A percentile compares a stretch with the other conserved stretches of the same genome.
Evolutionary conservation across 2,329 filamentous ascomycete species (phyloP).

Genomic region (Scytalidium lignicola): DNA sequence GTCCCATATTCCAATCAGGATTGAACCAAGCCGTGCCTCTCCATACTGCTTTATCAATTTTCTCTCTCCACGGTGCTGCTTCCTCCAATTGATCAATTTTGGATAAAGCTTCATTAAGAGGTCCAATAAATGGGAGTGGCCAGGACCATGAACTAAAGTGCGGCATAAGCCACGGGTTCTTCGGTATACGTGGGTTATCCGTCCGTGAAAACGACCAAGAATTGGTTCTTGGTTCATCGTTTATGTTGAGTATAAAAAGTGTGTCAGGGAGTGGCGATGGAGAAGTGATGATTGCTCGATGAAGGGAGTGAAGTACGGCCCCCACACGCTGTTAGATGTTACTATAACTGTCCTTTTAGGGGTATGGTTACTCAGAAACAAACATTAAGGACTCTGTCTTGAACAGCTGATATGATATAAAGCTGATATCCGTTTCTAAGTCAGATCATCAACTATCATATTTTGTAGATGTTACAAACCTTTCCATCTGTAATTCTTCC

Average conservation of each 20-base stretch:
- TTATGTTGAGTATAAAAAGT: conserved; percentile 44
- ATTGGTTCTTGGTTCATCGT: conserved; percentile 37
- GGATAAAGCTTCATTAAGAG: conserved; percentile 30
- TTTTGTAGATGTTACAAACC: conserved; percentile 17
- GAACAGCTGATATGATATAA: conserved; percentile 36
- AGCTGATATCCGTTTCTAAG: conserved; percentile 22
- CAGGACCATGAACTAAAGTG: conserved; percentile 50
- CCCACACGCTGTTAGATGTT: conserved; percentile 6
- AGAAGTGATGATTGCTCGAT: conserved; percentile 43
- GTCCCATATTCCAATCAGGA: conserved; percentile 1
- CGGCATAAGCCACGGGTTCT: conserved; percentile 41
- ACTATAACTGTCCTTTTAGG: not conserved
- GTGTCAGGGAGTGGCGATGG: conserved; percentile 41
- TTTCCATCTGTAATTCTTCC: conserved; percentile 34
- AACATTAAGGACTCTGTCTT: conserved; percentile 14
- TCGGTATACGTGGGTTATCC: conserved; percentile 29
- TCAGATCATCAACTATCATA: too few species aligned
- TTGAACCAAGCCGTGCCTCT: conserved; percentile 44
- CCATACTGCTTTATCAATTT: conserved; percentile 38
- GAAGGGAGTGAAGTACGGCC: conserved; percentile 45
- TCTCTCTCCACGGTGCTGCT: conserved; percentile 16
- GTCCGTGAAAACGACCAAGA: conserved; percentile 39
- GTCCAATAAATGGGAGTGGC: conserved; percentile 42
- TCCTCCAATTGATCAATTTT: conserved; percentile 34
- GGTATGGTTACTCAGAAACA: not conserved